phyloP scores from a whole-genome alignment of 2,329 filamentous ascomycete species.

The Aspergillus quadricinctus region DNA sequence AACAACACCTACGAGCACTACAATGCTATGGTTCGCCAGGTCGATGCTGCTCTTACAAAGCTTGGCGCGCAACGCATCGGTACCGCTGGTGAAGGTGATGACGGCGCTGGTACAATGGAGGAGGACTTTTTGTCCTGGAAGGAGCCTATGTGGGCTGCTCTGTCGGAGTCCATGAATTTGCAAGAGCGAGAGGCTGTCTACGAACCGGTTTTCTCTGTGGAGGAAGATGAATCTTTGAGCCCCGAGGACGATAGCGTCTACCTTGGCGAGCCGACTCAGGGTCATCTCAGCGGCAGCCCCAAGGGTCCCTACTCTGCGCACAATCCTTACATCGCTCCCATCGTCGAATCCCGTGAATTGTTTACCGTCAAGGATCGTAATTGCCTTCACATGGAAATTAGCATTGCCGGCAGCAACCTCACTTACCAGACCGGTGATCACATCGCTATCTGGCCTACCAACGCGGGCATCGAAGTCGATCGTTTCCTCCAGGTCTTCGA shows the following conservation, averaged over 20 bases:
- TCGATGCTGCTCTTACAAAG: constrained; percentile 74
- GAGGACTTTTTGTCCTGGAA: constrained; percentile 99
- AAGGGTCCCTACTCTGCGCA: constrained; percentile 94
- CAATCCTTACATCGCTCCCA: constrained; percentile 94
- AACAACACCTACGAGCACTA: constrained; percentile 99
- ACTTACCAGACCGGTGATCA: constrained; percentile 96
- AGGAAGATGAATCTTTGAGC: constrained; percentile 68
- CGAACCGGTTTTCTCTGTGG: constrained; percentile 83
- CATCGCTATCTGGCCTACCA: constrained; percentile 95
- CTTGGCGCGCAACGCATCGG: constrained; percentile 82
- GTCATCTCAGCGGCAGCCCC: constrained; percentile 78
- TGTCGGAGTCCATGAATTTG: constrained; percentile 77
- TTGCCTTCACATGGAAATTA: constrained; percentile 94
- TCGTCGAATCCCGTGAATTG: constrained; percentile 82
- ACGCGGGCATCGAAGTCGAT: constrained; percentile 87
- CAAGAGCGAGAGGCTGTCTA: constrained; percentile 96
- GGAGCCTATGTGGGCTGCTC: constrained; percentile 93
- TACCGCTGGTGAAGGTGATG: constrained; percentile 87
- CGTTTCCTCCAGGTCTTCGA: constrained; percentile 77
- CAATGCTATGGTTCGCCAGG: constrained; percentile 95
- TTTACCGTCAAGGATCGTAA: constrained; percentile 88
- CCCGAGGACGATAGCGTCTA: constrained; percentile 79
- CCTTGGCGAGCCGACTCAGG: constrained; percentile 92
- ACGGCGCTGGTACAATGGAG: constrained; percentile 98
- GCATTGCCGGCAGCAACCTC: constrained; percentile 83